Evolutionary conservation across 164 flowering plant species (phyloP).

Genomic region (Stephania yunnanensis): DNA sequence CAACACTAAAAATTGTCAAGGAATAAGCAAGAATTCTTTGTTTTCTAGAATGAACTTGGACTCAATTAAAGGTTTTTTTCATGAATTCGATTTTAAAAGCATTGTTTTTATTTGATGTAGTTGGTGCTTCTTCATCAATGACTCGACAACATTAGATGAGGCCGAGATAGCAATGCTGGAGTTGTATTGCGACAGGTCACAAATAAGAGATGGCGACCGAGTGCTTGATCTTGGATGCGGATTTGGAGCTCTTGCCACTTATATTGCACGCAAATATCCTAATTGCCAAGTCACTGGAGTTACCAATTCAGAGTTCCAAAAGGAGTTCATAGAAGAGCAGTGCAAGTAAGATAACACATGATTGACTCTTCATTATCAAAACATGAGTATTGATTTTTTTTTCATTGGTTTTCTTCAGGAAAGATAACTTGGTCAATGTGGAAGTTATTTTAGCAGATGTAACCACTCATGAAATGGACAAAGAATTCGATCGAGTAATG

Average conservation of each 20-base stretch:
- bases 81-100: too few relatives aligned
- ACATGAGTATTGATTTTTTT: background rate
- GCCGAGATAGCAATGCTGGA: constrained; percentile 7
- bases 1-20: too few relatives aligned
- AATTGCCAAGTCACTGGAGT: constrained; percentile 7
- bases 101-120: background rate
- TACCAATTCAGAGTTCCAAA: background rate
- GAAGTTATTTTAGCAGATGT: constrained; percentile 8
- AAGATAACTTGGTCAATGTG: constrained; percentile 3
- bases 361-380: too few relatives aligned
- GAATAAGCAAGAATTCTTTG: too few relatives aligned
- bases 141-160: constrained; percentile 2
- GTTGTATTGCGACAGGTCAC: constrained; percentile 6
- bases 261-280: constrained; percentile 1
- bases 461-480: constrained; percentile 2
- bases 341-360: background rate
- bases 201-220: constrained; percentile 7
- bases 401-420: background rate
- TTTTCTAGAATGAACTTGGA: too few relatives aligned
- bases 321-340: background rate
- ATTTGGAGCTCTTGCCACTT: background rate
- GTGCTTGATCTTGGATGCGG: constrained; percentile 11
- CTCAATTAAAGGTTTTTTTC: too few relatives aligned
- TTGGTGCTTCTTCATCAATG: background rate
- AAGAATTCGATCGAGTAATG: constrained; percentile 6